A percentile compares a stretch with the other conserved stretches of the same genome.
Evolutionary conservation across 202 grass and related monocot genomes (phyloP).

Genomic region (Schoenoplectus triqueter): DNA sequence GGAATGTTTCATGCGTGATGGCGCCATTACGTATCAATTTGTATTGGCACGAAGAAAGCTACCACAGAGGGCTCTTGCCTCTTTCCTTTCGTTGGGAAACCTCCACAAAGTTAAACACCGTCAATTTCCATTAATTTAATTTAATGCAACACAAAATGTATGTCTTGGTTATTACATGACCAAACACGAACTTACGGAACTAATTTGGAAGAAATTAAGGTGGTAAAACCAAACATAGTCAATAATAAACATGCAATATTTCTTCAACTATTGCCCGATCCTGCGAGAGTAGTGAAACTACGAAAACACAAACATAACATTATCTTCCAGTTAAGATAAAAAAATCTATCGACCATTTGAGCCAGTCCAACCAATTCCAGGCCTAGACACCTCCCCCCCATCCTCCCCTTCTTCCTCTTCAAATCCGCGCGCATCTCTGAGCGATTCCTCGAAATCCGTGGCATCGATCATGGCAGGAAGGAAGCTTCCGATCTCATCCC

Average conservation of each 20-base stretch:
- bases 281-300: no score
- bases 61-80: no score
- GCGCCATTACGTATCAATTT: no score
- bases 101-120: background rate
- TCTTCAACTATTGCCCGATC: no score
- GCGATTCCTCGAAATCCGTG: constrained; percentile 67
- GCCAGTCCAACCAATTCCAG: constrained; percentile 69
- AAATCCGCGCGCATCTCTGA: constrained; percentile 55
- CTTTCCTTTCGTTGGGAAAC: no score
- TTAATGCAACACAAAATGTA: background rate
- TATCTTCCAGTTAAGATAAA: no score
- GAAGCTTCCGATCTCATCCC: constrained; percentile 69
- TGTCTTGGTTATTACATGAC: background rate
- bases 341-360: background rate
- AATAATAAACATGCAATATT: background rate
- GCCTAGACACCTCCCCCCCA: constrained; percentile 45
- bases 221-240: background rate
- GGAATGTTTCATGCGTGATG: no score
- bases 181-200: background rate
- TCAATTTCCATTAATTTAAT: background rate
- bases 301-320: no score
- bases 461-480: constrained; percentile 66
- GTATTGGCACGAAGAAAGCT: no score
- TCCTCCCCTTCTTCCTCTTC: constrained; percentile 62
- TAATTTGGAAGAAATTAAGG: background rate